Evolutionary conservation across 169 alveolate species (phyloP), one percentile per base, ranked within the genome.

Genomic region (Sarcocystis neurona): DNA sequence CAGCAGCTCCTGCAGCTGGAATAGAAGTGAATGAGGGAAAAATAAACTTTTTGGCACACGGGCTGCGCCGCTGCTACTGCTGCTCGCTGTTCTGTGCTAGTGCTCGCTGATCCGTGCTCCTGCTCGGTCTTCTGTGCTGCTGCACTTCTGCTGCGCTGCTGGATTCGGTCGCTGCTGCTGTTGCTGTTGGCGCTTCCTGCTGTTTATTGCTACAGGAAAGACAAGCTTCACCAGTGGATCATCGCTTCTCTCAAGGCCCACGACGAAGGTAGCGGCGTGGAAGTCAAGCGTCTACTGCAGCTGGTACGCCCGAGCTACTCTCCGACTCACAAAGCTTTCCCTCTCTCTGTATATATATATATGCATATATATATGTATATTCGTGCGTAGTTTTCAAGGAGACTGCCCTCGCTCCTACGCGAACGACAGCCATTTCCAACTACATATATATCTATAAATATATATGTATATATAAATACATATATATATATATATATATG

Each of bases 181-280:
- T 58, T 18, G 6, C 30, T 34, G 72, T 23, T 58, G 34, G 72
- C 6, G 60, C 15, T 15, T 8, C n/a, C 39, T 58, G 72, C 75
- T n/a, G 75, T 15, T 2, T 63, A 20, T 63, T 37, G 46, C 5
- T 15, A 10, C 75, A 63, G 75, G 75, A 63, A 63, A 41, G 75
- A 63, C 75, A 30, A 37, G 41, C 27, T 63, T 63, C 75, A 63
- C 75, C 75, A 63, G 43, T 63, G 75, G 75, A 63, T 63, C 75
- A 63, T 63, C 32, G 27, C 75, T 18, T 10, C 75, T n/a, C 41
- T 63, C 44, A 37, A 63, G 32, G 43, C 44, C 10, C 27, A n/a
- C 75, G 75, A 63, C 8, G 75, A 63, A 6, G 75, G 75, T 43
- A 63, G 75, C 75, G 75, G 75, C 43, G 75, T 63, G 43, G 75